phyloP scores from a whole-genome alignment of 2,329 filamentous ascomycete genomes.

The Colletotrichum camelliae region DNA sequence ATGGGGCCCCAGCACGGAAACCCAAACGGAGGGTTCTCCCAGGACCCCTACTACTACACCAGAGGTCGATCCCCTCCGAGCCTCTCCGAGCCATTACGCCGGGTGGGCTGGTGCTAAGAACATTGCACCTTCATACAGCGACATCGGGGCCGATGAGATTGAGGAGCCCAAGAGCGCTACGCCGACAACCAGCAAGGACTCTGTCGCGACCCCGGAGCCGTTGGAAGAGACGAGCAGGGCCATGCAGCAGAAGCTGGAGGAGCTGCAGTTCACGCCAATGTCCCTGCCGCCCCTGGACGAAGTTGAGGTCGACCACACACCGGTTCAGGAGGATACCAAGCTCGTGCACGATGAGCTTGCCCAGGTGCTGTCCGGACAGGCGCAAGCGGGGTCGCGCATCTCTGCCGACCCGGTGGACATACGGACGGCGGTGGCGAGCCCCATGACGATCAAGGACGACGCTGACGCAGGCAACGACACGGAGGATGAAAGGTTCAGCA shows the following conservation, averaged over 20 bases:
- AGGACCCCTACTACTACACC: slow-evolving; percentile 52
- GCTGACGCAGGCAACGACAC: background rate
- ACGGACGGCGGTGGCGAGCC: background rate
- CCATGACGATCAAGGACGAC: slow-evolving; percentile 3
- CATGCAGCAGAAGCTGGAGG: slow-evolving; percentile 8
- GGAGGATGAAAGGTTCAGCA: background rate
- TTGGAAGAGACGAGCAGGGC: slow-evolving; percentile 2
- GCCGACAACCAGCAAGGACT: slow-evolving; percentile 19
- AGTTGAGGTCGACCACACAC: slow-evolving; percentile 1
- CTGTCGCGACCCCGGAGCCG: slow-evolving; percentile 2
- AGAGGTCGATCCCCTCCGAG: slow-evolving; percentile 61
- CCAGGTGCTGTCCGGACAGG: background rate
- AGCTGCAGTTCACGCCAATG: slow-evolving; percentile 18
- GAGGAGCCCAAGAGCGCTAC: slow-evolving; percentile 13
- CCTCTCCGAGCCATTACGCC: slow-evolving; percentile 47
- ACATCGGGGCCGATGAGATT: slow-evolving; percentile 30
- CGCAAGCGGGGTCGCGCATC: background rate
- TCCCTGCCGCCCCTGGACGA: background rate
- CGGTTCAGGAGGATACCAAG: background rate
- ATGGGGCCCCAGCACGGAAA: slow-evolving; percentile 41
- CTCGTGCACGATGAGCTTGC: background rate
- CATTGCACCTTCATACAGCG: slow-evolving; percentile 45
- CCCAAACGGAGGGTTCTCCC: slow-evolving; percentile 35
- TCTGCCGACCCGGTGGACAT: background rate
- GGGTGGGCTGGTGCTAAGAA: slow-evolving; percentile 43